Evolutionary conservation across 1,139 yeast species (phyloP).

Genomic region (Nadsonia commutata): DNA sequence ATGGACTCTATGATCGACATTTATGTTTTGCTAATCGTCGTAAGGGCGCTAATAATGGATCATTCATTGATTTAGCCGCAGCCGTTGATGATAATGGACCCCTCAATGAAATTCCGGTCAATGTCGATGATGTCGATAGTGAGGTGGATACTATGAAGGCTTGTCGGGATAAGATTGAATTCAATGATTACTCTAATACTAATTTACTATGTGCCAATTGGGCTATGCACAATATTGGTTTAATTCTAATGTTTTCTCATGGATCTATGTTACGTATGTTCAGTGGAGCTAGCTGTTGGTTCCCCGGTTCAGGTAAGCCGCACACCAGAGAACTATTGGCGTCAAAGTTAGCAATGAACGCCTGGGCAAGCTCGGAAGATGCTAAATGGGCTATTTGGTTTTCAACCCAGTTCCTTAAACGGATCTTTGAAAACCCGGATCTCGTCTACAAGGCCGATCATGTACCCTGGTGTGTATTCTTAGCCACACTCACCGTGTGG

Average conservation of each 20-base stretch:
- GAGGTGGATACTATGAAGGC: slow-evolving; percentile 1
- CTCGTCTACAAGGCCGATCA: slow-evolving; percentile 16
- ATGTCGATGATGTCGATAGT: not conserved
- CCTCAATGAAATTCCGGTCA: not conserved
- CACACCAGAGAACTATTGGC: not conserved
- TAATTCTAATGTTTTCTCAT: slow-evolving; percentile 16
- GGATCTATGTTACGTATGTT: slow-evolving; percentile 14
- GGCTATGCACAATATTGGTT: slow-evolving; percentile 16
- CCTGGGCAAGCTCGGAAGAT: slow-evolving; percentile 17
- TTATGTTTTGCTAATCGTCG: slow-evolving; percentile 6
- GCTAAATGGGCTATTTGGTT: slow-evolving; percentile 19
- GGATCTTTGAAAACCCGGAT: slow-evolving; percentile 12
- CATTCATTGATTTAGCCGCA: not conserved
- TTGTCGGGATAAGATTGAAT: slow-evolving; percentile 5
- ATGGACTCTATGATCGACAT: slow-evolving; percentile 27
- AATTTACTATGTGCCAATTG: slow-evolving; percentile 17
- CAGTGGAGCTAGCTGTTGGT: slow-evolving; percentile 5
- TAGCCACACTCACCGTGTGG: slow-evolving; percentile 16
- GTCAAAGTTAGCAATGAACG: slow-evolving; percentile 1
- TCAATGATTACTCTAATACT: slow-evolving; percentile 14
- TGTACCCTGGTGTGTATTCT: slow-evolving; percentile 17
- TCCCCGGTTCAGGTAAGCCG: slow-evolving; percentile 1
- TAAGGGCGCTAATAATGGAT: slow-evolving; percentile 1
- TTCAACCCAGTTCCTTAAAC: slow-evolving; percentile 16
- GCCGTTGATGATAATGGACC: not conserved